Conservation (phyloP, 2,329 filamentous ascomycete genomes). For the Orbilia blumenaviensis region DNA sequence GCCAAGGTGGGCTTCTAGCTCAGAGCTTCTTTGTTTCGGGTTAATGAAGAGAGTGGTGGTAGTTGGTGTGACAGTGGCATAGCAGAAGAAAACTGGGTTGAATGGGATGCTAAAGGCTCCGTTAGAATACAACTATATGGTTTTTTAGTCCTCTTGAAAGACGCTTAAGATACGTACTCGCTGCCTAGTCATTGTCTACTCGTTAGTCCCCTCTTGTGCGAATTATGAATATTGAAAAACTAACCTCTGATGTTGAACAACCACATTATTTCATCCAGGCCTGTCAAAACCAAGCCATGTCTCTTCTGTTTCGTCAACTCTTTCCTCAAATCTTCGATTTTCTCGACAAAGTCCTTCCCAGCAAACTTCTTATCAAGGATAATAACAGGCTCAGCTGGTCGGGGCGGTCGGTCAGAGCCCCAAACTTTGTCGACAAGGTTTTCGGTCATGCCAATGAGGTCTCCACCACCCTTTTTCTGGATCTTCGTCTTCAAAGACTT, state of each 20-base stretch:
- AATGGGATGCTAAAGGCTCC: conserved; percentile 75
- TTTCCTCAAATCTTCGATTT: conserved; percentile 86
- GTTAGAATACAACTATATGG: conserved; percentile 12
- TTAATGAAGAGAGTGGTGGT: conserved; percentile 85
- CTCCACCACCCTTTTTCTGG: conserved; percentile 81
- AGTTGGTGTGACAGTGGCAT: conserved; percentile 82
- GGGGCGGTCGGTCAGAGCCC: conserved; percentile 75
- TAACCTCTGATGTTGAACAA: conserved; percentile 94
- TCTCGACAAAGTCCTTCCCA: conserved; percentile 82
- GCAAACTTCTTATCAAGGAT: conserved; percentile 77
- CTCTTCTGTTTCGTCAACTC: conserved; percentile 90
- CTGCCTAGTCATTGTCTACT: conserved; percentile 16
- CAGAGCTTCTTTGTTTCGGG: conserved; percentile 75
- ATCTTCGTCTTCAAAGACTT: conserved; percentile 85
- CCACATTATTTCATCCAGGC: conserved; percentile 97
- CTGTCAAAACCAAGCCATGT: conserved; percentile 86
- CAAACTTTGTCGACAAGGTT: conserved; percentile 95
- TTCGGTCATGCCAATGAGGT: conserved; percentile 76
- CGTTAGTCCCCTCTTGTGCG: neutral
- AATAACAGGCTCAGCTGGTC: conserved; percentile 78
- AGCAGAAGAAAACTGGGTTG: conserved; percentile 98
- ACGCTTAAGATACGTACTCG: conserved; percentile 17
- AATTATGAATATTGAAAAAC: conserved; percentile 62
- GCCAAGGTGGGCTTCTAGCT: conserved; percentile 75
- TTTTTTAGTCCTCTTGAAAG: neutral